Percentiles rank a stretch among this genome's conserved stretches.
Conservation (phyloP, 306 rosid species). For the Malus orientalis region DNA sequence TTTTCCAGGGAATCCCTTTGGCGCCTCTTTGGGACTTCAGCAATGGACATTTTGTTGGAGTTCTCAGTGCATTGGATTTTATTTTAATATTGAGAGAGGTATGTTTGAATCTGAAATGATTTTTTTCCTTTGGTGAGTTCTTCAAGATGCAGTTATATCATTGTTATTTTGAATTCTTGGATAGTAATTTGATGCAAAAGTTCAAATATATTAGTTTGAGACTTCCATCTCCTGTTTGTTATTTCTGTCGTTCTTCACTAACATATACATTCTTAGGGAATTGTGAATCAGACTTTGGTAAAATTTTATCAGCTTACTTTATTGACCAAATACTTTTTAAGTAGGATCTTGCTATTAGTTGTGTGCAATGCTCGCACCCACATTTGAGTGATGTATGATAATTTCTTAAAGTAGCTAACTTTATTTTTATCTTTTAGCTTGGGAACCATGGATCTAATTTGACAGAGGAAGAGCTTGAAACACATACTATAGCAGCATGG, state of each 20-base stretch:
- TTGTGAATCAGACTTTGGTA: neutral
- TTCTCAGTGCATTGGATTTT: constrained; percentile 89
- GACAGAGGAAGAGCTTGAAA: constrained; percentile 98
- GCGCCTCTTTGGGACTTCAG: constrained; percentile 96
- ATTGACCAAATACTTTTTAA: neutral
- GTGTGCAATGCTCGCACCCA: neutral
- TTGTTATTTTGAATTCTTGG: neutral
- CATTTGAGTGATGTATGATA: neutral
- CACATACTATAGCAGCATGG: constrained; percentile 97
- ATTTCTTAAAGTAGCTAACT: constrained; percentile 17
- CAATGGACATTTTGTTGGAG: constrained; percentile 88
- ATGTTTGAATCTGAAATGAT: constrained; percentile 22
- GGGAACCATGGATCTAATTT: constrained; percentile 93
- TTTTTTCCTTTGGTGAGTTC: constrained; percentile 16
- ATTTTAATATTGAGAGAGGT: constrained; percentile 95
- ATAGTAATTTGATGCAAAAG: neutral
- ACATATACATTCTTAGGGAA: neutral
- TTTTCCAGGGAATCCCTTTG: constrained; percentile 75
- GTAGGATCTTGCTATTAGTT: neutral
- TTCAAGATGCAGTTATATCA: constrained; percentile 13
- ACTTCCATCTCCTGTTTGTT: neutral
- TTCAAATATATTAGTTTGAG: neutral
- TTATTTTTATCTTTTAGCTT: constrained; percentile 46
- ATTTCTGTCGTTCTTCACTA: neutral
- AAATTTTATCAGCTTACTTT: neutral